These are phyloP conservation scores for Citrus mangshanensis DNA, from an alignment of 345 rosid genomes.

Conservation along the genomic window DNA sequence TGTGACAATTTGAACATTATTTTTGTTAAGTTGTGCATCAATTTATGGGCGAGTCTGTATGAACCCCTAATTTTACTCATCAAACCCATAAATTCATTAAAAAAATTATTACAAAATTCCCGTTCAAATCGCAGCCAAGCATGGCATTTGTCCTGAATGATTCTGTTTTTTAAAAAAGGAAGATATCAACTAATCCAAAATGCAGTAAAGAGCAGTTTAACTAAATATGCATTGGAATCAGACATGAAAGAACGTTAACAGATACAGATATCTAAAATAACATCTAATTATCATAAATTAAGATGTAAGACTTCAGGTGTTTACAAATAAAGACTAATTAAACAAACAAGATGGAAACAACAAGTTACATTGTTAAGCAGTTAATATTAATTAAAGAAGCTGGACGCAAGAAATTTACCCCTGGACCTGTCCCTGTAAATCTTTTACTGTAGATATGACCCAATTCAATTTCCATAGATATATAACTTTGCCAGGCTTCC, in stretches of 20 bases:
- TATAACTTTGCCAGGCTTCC: slow-evolving; percentile 83
- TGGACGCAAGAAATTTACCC: slow-evolving; percentile 37
- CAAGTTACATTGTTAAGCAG: neutral
- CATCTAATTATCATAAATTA: neutral
- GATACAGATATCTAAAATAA: neutral
- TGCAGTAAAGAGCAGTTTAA: slow-evolving; percentile 15
- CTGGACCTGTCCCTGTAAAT: slow-evolving; percentile 76
- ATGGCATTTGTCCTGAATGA: slow-evolving; percentile 71
- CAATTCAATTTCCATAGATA: slow-evolving; percentile 72
- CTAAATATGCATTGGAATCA: neutral
- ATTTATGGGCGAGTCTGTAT: too few relatives aligned
- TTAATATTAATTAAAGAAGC: neutral
- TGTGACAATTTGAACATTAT: too few relatives aligned
- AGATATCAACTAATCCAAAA: slow-evolving; percentile 50
- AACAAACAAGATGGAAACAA: neutral
- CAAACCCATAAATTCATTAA: too few relatives aligned
- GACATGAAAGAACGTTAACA: neutral
- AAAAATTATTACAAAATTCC: slow-evolving; percentile 20
- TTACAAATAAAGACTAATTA: neutral
- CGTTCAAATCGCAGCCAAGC: slow-evolving; percentile 88
- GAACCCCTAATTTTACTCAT: too few relatives aligned
- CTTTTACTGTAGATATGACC: slow-evolving; percentile 73
- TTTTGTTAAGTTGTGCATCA: too few relatives aligned
- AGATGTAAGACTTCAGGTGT: neutral
- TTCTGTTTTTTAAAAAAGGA: slow-evolving; percentile 62